Conservation (phyloP, 202 grass and related monocot genomes). For the Panicum virgatum region DNA sequence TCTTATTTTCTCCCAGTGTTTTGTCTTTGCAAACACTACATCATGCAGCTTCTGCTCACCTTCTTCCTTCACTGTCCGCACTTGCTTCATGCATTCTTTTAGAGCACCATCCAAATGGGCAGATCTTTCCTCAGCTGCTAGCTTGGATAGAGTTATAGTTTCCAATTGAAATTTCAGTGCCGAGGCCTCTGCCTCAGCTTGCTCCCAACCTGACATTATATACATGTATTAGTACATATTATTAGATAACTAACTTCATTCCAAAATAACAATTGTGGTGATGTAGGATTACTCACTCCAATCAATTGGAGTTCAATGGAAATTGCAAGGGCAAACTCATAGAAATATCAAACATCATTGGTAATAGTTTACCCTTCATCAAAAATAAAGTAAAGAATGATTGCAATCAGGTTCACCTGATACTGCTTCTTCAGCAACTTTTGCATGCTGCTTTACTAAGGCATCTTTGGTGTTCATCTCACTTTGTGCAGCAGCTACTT, state of each 20-base stretch:
- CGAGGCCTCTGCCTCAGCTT: constrained; percentile 93
- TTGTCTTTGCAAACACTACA: constrained; percentile 90
- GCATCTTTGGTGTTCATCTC: constrained; percentile 95
- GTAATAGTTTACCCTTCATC: constrained; percentile 7
- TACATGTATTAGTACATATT: constrained; percentile 15
- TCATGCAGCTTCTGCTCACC: constrained; percentile 94
- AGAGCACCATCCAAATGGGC: constrained; percentile 91
- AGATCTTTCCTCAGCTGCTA: constrained; percentile 80
- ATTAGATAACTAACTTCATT: not conserved
- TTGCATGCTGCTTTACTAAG: constrained; percentile 93
- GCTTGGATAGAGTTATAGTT: constrained; percentile 81
- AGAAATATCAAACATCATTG: not conserved
- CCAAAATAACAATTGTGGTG: not conserved
- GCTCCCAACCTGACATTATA: constrained; percentile 95
- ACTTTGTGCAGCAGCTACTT: constrained; percentile 66
- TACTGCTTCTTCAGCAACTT: constrained; percentile 99
- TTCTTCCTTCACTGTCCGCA: constrained; percentile 94
- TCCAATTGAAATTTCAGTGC: constrained; percentile 94
- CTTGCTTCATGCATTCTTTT: constrained; percentile 99
- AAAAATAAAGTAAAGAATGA: not conserved
- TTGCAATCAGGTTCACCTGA: constrained; percentile 58
- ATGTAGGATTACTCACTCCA: not conserved
- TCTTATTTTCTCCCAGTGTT: constrained; percentile 88
- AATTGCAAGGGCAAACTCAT: not conserved
- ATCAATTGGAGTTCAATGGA: not conserved